A percentile compares a stretch with the other conserved stretches of the same genome.
phyloP scores from a whole-genome alignment of 192 early-diverging fungal species.

The Phlyctochytrium arcticum region DNA sequence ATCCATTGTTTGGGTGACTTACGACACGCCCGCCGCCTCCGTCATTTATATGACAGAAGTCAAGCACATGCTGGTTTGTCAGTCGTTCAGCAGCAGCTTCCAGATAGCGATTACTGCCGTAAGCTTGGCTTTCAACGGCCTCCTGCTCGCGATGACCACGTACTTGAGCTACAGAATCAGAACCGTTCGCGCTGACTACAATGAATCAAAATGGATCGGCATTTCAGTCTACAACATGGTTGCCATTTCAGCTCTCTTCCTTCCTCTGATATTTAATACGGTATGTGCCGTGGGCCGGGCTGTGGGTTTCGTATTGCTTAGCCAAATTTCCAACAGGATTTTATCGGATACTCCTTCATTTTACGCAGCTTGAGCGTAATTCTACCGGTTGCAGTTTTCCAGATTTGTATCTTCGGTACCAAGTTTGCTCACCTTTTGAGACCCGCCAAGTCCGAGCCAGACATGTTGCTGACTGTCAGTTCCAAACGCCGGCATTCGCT shows the following conservation, averaged over 20 bases:
- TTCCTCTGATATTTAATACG: background rate
- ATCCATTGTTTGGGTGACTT: background rate
- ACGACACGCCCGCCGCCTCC: background rate
- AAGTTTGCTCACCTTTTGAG: background rate
- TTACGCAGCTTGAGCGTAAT: background rate
- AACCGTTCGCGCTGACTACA: background rate
- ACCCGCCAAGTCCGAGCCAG: background rate
- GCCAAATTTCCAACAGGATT: background rate
- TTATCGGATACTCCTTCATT: background rate
- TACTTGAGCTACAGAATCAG: background rate
- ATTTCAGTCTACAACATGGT: background rate
- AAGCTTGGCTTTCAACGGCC: constrained; percentile 4
- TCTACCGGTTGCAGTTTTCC: background rate
- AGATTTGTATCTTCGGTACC: background rate
- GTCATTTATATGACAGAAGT: background rate
- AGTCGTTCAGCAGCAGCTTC: background rate
- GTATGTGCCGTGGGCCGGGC: background rate
- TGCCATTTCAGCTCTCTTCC: background rate
- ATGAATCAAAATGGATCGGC: background rate
- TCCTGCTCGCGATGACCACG: background rate
- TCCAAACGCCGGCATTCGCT: too few relatives aligned
- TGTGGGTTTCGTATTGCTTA: background rate
- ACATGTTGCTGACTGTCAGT: background rate
- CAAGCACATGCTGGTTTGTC: background rate
- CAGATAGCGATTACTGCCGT: background rate